Conservation (phyloP, 2,329 filamentous ascomycete species). For the Epichloe uncinata region DNA sequence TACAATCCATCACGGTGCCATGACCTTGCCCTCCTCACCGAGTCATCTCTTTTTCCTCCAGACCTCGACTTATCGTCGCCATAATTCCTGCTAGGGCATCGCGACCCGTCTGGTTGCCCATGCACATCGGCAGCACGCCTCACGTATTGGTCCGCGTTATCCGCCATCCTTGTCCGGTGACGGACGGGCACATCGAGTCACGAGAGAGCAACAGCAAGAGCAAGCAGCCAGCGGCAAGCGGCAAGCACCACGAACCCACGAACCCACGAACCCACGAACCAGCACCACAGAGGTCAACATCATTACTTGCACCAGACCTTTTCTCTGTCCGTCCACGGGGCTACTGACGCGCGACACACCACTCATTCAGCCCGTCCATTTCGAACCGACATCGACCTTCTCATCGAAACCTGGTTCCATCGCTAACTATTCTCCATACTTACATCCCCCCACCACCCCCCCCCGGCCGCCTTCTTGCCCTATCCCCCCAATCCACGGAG, state of each 20-base stretch:
- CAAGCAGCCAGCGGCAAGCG: too few species aligned
- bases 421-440: conserved; percentile 12
- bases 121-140: conserved; percentile 12
- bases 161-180: conserved; percentile 11
- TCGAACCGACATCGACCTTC: conserved; percentile 1
- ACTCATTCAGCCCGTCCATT: conserved; percentile 1
- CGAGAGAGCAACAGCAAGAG: not conserved
- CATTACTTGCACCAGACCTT: not conserved
- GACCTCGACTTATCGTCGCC: conserved; percentile 23
- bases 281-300: not conserved
- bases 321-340: not conserved
- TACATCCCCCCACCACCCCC: conserved; percentile 9
- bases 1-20: conserved; percentile 27
- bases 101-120: conserved; percentile 6
- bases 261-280: too few species aligned
- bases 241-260: not conserved
- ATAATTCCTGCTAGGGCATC: conserved; percentile 1
- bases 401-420: conserved; percentile 4
- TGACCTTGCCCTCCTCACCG: conserved; percentile 25
- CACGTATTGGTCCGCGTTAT: conserved; percentile 11
- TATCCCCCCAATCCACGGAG: not conserved
- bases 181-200: conserved; percentile 1
- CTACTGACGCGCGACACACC: not conserved
- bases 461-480: conserved; percentile 9
- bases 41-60: conserved; percentile 25